Conservation (phyloP, 139 green algal genomes). For the Dunaliella sp. region DNA sequence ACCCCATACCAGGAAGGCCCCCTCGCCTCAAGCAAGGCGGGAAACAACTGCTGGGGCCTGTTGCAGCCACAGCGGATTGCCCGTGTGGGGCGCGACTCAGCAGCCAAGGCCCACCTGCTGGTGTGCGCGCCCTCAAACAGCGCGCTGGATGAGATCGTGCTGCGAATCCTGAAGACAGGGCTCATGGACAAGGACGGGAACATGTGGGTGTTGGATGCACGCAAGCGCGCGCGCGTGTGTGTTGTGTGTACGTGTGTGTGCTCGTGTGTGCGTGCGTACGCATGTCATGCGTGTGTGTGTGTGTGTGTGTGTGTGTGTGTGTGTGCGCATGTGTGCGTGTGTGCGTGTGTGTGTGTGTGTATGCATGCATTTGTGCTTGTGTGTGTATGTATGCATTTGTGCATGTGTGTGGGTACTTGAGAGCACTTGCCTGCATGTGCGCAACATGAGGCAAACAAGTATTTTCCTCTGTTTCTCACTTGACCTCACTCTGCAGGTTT, state of each 20-base stretch:
- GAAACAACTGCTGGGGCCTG: constrained; percentile 7
- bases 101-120: constrained; percentile 68
- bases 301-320: too few species aligned
- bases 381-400: too few species aligned
- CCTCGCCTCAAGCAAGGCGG: not conserved
- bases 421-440: too few species aligned
- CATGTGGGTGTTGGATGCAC: constrained; percentile 24
- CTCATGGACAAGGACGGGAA: constrained; percentile 63
- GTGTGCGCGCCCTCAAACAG: constrained; percentile 92
- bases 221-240: too few species aligned
- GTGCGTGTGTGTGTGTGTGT: too few species aligned
- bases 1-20: constrained; percentile 18
- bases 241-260: not conserved
- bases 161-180: constrained; percentile 47
- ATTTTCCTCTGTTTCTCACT: not conserved
- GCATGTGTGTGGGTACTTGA: too few species aligned
- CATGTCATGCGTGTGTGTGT: not conserved
- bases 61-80: not conserved
- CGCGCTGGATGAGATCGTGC: constrained; percentile 87
- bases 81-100: constrained; percentile 15
- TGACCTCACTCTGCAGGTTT: constrained; percentile 30
- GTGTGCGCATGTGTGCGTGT: too few species aligned
- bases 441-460: too few species aligned
- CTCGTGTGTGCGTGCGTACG: not conserved
- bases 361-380: too few species aligned